phyloP scores from a whole-genome alignment of 164 flowering plant species.

The Buxus sempervirens region DNA sequence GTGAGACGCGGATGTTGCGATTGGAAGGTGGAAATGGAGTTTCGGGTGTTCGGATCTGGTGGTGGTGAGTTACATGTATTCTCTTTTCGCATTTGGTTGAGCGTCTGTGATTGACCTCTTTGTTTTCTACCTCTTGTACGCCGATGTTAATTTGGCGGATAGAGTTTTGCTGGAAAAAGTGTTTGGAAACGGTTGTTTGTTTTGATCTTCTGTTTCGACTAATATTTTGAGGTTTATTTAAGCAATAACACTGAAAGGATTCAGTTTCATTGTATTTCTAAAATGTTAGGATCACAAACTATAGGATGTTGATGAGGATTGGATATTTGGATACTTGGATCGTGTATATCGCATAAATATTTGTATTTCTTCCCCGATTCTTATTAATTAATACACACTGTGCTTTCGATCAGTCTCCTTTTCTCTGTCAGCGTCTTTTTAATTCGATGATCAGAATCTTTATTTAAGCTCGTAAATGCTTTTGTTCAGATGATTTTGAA shows the following conservation, averaged over 20 bases:
- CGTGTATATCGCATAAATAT: too few relatives aligned
- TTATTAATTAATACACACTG: too few relatives aligned
- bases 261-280: too few relatives aligned
- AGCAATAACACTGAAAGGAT: neutral
- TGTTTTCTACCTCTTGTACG: neutral
- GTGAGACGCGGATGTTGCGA: neutral
- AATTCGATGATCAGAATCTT: too few relatives aligned
- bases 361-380: too few relatives aligned
- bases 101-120: neutral
- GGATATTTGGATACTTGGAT: too few relatives aligned
- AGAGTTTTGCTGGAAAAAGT: too few relatives aligned
- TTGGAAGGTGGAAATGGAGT: neutral
- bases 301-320: neutral
- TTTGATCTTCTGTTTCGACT: neutral
- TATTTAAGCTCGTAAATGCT: too few relatives aligned
- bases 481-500: too few relatives aligned
- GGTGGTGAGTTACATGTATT: neutral
- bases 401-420: too few relatives aligned
- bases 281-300: neutral
- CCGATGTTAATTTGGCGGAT: too few relatives aligned
- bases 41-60: slow-evolving; percentile 8
- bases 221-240: neutral
- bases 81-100: neutral
- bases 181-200: neutral
- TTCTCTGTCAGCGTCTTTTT: too few relatives aligned